Percentiles rank a stretch among this genome's conserved stretches.
These are phyloP conservation scores for Plasmodium ovale DNA, from an alignment of 169 alveolate genomes.

Conservation along the genomic window DNA sequence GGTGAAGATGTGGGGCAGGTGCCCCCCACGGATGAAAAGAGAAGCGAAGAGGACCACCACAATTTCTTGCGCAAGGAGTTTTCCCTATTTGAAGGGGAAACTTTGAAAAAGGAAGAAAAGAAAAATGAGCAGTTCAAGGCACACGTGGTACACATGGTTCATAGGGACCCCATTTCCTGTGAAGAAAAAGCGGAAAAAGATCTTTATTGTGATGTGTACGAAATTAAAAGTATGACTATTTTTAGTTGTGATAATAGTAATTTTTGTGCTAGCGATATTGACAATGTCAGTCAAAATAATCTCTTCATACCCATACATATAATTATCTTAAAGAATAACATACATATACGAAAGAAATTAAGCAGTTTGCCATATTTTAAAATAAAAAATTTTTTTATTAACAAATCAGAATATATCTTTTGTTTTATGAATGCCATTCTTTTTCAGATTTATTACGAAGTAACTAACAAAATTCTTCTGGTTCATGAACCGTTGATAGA, in stretches of 20 bases:
- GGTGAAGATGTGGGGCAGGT: neutral
- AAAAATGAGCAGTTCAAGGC: no score
- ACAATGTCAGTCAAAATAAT: slow-evolving; percentile 10
- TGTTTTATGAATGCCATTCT: slow-evolving; percentile 63
- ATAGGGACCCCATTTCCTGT: neutral
- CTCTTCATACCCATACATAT: slow-evolving; percentile 44
- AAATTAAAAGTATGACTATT: slow-evolving; percentile 26
- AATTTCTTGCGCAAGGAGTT: no score
- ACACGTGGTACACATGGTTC: no score
- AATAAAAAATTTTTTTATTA: slow-evolving; percentile 45
- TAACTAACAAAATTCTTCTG: slow-evolving; percentile 3
- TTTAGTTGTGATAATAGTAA: slow-evolving; percentile 16
- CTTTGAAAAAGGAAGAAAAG: no score
- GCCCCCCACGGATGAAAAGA: neutral
- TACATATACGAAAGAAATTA: slow-evolving; percentile 24
- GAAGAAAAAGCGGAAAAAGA: neutral
- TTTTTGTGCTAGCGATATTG: slow-evolving; percentile 10
- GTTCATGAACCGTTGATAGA: slow-evolving; percentile 11
- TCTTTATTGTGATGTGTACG: neutral
- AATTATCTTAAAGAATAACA: slow-evolving; percentile 11
- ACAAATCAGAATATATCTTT: slow-evolving; percentile 44
- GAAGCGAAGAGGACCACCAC: no score
- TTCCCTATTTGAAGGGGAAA: no score
- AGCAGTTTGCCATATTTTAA: neutral
- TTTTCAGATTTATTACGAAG: slow-evolving; percentile 37